Evolutionary conservation across 768 basidiomycete species (phyloP), one percentile per base, ranked within the genome.

Genomic region (Termitomyces sp.): DNA sequence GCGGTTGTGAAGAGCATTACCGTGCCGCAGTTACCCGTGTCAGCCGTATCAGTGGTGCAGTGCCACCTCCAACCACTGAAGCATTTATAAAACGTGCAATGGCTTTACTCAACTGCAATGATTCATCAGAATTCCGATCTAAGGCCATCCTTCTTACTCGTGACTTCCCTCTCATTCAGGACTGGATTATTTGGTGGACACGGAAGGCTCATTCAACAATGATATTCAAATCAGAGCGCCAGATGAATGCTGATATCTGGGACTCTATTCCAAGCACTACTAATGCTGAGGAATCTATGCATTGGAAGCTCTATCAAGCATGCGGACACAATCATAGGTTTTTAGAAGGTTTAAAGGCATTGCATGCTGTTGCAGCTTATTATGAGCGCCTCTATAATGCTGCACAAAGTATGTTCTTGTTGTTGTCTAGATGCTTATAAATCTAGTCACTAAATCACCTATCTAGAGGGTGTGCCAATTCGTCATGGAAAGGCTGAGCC

Each of bases 281-380:
- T 5, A 77, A 77, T 63, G 69, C 74, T 2, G 72, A 74, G 50
- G 75, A 77, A 55, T 57, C 71, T 0, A 70, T 75, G 67, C 70
- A 77, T 55, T 72, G 64, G 64, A 73, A 71, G 50, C 28, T 75
- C 0, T 75, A 75, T 44, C 18, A 53, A 32, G 72, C 67, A 1
- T 58, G 54, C 55, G 72, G 71, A n/a, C 54, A 49, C 9, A 49
- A 62, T 18, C 63, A 64, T 30, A 35, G 18, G 2, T 43, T 59
- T 28, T 26, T 61, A 14, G 52, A 55, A 26, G 63, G 63, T 0
- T 4, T 59, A 2, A 18, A 52, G 1, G 56, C 59, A 12, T 36
- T 64, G 6, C 35, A 35, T 33, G 35, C 23, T 2, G 52, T 71
- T 52, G 66, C 70, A 1, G 26, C 48, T 2, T 65, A 71, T 51